Evolutionary conservation across 257 asterid species (phyloP).

Genomic region (Anisodus acutangulus): DNA sequence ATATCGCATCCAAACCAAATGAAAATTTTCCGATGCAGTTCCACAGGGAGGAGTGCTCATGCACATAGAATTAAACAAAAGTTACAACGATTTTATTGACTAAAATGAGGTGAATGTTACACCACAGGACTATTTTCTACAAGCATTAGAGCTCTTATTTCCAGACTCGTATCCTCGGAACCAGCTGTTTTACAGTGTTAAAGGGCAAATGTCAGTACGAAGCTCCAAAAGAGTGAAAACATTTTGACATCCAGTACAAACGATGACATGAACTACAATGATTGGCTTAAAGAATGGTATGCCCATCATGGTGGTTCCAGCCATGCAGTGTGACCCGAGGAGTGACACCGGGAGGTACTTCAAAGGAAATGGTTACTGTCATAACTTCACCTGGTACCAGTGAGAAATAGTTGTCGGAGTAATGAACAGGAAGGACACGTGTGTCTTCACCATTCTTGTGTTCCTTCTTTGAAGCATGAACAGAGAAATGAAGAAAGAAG

Average conservation of each 20-base stretch:
- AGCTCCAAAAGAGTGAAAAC: slow-evolving; percentile 7
- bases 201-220: background rate
- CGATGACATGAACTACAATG: slow-evolving; percentile 24
- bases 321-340: slow-evolving; percentile 65
- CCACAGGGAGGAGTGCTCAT: background rate
- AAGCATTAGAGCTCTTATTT: slow-evolving; percentile 22
- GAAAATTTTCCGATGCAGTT: background rate
- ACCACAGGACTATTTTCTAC: background rate
- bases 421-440: slow-evolving; percentile 86
- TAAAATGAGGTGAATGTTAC: slow-evolving; percentile 8
- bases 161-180: background rate
- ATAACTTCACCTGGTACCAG: slow-evolving; percentile 84
- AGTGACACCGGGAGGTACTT: slow-evolving; percentile 63
- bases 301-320: slow-evolving; percentile 65
- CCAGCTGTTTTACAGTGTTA: background rate
- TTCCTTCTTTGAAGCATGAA: slow-evolving; percentile 60
- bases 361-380: slow-evolving; percentile 68
- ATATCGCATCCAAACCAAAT: background rate
- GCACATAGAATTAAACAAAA: background rate
- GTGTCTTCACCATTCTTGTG: slow-evolving; percentile 58
- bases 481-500: slow-evolving; percentile 82
- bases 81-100: slow-evolving; percentile 18
- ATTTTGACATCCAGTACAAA: slow-evolving; percentile 1
- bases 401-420: slow-evolving; percentile 95
- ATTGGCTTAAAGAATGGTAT: slow-evolving; percentile 41